Evolutionary conservation across 169 alveolate genomes (phyloP).

Genomic region (Miamiensis avidus): DNA sequence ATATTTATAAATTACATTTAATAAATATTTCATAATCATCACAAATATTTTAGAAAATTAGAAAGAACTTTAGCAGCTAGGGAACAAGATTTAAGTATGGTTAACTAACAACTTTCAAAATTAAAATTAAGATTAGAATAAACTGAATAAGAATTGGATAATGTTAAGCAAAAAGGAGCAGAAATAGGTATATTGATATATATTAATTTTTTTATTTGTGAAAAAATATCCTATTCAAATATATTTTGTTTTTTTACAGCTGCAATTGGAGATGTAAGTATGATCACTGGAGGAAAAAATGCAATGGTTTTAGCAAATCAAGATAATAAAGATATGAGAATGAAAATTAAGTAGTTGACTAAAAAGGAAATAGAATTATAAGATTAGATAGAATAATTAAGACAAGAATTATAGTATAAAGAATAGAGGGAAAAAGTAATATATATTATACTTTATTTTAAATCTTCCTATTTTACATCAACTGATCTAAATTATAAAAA

Average conservation of each 20-base stretch:
- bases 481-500: no score
- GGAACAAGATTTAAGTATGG: not conserved
- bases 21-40: no score
- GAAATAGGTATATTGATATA: not conserved
- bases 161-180: constrained; percentile 4
- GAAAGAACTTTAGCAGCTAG: not conserved
- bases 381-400: constrained; percentile 15
- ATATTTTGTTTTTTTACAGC: not conserved
- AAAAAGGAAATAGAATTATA: constrained; percentile 20
- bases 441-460: not conserved
- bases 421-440: constrained; percentile 18
- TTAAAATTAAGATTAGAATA: not conserved
- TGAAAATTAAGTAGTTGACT: constrained; percentile 16
- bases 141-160: not conserved
- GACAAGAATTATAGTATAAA: not conserved
- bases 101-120: not conserved
- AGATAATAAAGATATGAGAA: constrained; percentile 13
- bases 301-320: not conserved
- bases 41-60: not conserved
- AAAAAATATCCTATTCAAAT: not conserved
- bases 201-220: not conserved
- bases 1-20: no score
- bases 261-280: not conserved
- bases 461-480: not conserved
- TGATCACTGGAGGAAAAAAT: not conserved